Conservation (phyloP, 2,329 filamentous ascomycete species). For the Tolypocladium album region DNA sequence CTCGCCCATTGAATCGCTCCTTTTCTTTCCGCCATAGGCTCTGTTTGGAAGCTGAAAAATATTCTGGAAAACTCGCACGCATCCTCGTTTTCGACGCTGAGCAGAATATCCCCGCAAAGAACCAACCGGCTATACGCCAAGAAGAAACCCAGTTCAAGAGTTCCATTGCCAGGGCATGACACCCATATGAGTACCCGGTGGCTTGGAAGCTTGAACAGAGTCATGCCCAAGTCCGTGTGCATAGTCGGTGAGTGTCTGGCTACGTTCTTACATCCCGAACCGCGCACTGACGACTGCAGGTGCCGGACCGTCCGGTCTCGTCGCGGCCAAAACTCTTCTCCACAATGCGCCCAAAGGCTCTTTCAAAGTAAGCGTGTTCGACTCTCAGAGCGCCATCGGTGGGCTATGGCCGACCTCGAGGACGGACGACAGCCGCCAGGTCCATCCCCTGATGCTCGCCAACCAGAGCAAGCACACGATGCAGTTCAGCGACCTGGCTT, state of each 20-base stretch:
- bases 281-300: conserved; percentile 28
- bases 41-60: not conserved
- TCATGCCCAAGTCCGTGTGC: conserved; percentile 24
- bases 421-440: conserved; percentile 35
- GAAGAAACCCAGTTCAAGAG: not conserved
- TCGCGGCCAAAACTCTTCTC: conserved; percentile 63
- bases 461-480: conserved; percentile 75
- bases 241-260: conserved; percentile 22
- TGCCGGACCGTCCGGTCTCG: conserved; percentile 57
- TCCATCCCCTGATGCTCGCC: conserved; percentile 57
- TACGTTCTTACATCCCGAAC: too few species aligned
- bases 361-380: conserved; percentile 62
- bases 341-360: conserved; percentile 40
- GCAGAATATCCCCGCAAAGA: not conserved
- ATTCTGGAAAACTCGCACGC: not conserved
- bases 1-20: not conserved
- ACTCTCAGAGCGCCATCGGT: conserved; percentile 53
- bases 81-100: not conserved
- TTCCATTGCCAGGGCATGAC: conserved; percentile 14
- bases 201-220: not conserved
- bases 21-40: not conserved
- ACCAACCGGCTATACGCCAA: not conserved
- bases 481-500: conserved; percentile 61
- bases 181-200: not conserved
- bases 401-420: conserved; percentile 62